Evolutionary conservation across 2,329 filamentous ascomycete genomes (phyloP).

Genomic region (Amauroascus verrucosus): DNA sequence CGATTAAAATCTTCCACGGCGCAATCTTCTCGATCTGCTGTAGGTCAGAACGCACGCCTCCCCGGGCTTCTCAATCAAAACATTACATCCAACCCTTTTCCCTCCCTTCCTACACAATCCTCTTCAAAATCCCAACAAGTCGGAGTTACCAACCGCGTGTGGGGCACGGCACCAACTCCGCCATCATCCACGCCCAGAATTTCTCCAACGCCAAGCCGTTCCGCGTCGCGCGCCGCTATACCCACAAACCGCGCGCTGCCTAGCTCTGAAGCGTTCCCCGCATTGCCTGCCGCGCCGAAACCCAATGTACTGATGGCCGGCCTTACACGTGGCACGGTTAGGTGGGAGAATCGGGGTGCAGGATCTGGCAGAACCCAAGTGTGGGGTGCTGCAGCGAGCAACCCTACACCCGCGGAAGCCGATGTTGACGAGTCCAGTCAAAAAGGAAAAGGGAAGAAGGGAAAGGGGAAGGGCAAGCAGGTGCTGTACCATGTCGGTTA

Average conservation of each 20-base stretch:
- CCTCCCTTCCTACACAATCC: conserved; percentile 29
- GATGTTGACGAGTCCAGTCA: conserved; percentile 18
- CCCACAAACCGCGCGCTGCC: conserved; percentile 22
- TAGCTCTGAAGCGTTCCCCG: conserved; percentile 61
- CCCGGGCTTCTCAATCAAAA: conserved; percentile 28
- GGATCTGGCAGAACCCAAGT: conserved; percentile 26
- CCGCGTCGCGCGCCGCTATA: conserved; percentile 23
- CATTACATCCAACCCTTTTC: conserved; percentile 34
- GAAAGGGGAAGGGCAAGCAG: conserved; percentile 32
- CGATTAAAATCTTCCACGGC: conserved; percentile 60
- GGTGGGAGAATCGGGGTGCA: conserved; percentile 35
- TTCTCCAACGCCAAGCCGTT: conserved; percentile 19
- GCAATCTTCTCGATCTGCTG: conserved; percentile 53
- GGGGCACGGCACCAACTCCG: conserved; percentile 19
- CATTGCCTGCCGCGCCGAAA: conserved; percentile 68
- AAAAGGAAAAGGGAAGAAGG: conserved; percentile 30
- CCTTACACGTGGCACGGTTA: conserved; percentile 37
- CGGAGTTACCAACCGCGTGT: conserved; percentile 17
- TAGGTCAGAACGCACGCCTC: conserved; percentile 48
- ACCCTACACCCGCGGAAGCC: conserved; percentile 18
- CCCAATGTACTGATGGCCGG: conserved; percentile 46
- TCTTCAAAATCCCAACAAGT: conserved; percentile 18
- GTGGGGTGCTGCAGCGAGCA: conserved; percentile 26
- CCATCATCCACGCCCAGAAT: conserved; percentile 20
- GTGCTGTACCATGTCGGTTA: conserved; percentile 34